These are phyloP conservation scores for Xylaria sp. DNA, from an alignment of 2,329 filamentous ascomycete genomes.

Conservation along the genomic window DNA sequence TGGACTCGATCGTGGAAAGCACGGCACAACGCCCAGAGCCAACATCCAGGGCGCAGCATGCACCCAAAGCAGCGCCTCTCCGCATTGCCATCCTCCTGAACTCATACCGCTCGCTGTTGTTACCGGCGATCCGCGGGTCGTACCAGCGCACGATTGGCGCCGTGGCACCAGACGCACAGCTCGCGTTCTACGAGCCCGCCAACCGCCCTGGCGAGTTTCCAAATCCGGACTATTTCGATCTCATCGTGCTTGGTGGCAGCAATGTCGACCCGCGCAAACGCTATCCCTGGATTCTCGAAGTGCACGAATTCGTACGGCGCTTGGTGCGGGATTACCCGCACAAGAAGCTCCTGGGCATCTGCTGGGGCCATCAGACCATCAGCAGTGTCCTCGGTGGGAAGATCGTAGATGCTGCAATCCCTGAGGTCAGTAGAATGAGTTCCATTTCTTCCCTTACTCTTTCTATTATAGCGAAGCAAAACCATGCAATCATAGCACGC, in stretches of 20 bases:
- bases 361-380: slow-evolving; percentile 61
- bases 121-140: slow-evolving; percentile 52
- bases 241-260: slow-evolving; percentile 57
- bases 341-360: slow-evolving; percentile 57
- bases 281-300: slow-evolving; percentile 55
- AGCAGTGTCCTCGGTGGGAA: slow-evolving; percentile 53
- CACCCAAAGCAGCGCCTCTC: slow-evolving; percentile 33
- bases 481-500: background rate
- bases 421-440: slow-evolving; percentile 50
- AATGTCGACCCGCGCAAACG: slow-evolving; percentile 56
- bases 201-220: slow-evolving; percentile 52
- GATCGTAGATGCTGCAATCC: slow-evolving; percentile 52
- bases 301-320: slow-evolving; percentile 54
- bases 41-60: slow-evolving; percentile 12
- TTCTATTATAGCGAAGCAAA: background rate
- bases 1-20: slow-evolving; percentile 4
- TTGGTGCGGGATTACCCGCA: slow-evolving; percentile 49
- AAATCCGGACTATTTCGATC: slow-evolving; percentile 54
- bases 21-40: slow-evolving; percentile 13
- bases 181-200: slow-evolving; percentile 54
- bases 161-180: slow-evolving; percentile 46
- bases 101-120: slow-evolving; percentile 53
- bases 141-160: slow-evolving; percentile 51
- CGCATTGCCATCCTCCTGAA: slow-evolving; percentile 54
- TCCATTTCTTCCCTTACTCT: background rate